These are phyloP conservation scores for Mycena epipterygia DNA, from an alignment of 768 basidiomycete species.

Conservation along the genomic window DNA sequence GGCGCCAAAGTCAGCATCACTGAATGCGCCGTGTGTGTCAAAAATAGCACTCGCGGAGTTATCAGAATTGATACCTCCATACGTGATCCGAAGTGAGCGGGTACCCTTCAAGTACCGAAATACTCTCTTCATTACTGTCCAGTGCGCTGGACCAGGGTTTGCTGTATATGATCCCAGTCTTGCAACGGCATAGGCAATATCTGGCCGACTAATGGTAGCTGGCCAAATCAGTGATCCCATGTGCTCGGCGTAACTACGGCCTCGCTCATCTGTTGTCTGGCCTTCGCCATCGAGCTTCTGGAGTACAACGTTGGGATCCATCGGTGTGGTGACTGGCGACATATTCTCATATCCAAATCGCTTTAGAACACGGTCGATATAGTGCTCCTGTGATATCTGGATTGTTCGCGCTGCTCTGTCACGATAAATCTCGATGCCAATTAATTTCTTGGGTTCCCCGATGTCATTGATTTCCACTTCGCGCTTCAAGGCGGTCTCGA, in stretches of 20 bases:
- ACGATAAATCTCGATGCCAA: no score
- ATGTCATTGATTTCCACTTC: no score
- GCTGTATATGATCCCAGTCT: not conserved
- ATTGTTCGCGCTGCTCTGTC: no score
- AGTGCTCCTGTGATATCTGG: no score
- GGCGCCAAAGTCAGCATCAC: not conserved
- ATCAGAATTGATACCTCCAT: not conserved
- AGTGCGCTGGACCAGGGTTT: not conserved
- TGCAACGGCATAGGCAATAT: no score
- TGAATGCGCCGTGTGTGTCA: constrained; percentile 1
- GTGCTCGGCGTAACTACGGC: constrained; percentile 14
- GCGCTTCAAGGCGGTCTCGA: no score
- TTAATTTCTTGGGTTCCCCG: no score
- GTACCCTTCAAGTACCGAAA: constrained; percentile 8
- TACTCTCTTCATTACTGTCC: constrained; percentile 15
- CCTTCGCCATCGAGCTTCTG: constrained; percentile 1
- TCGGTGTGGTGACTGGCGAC: no score
- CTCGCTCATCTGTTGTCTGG: not conserved
- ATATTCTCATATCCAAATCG: no score
- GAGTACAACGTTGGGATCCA: no score
- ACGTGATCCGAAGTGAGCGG: not conserved
- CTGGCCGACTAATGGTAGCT: constrained; percentile 1
- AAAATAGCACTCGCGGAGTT: not conserved
- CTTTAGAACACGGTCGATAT: no score
- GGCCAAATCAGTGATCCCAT: constrained; percentile 16